Evolutionary conservation across 441 rosid genomes (phyloP), one percentile per base, ranked within the genome.

Genomic region (Gossypium schwendimanii): DNA sequence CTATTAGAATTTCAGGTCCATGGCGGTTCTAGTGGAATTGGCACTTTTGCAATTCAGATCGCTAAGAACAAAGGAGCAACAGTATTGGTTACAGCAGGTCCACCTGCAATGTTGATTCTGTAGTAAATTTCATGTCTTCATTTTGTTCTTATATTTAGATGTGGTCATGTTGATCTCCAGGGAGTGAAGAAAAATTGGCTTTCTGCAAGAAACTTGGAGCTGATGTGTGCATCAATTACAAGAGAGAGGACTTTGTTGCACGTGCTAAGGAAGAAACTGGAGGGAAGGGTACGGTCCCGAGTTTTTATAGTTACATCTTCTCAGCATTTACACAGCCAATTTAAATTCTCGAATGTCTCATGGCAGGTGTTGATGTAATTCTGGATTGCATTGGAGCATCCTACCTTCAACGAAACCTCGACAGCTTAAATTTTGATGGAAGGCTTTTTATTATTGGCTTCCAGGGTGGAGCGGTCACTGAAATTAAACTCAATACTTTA

Each of bases 1-100:
- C 23, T 49, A 17, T 67, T 24, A 9, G 20, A 26, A 49, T 67
- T 45, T 24, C 76, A 91, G 97, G 80, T 94, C 81, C 97, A 94
- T 76, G 97, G 97, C 36, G 97, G 98, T 54, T 91, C 98, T 21
- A 94, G 97, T 78, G 98, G 97, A 63, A 87, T 92, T 45, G 97
- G 97, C 33, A 90, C 97, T 41, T 92, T 89, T 78, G 97, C 94
- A 10, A 84, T 94, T 82, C 97, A 92, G 82, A 88, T 92, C 28
- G 97, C 96, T 58, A 92, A 88, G 79, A 76, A 79, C 75, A 73
- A 44, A 60, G 97, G 97, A 74, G 82, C 79, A 52, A 84, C 61
- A 79, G 98, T 91, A 10, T 89, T 94, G 28, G 87, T 89, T 70
- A 89, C 97, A 14, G 98, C 98, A 88, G 97, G 97, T 94, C 79